phyloP scores from a whole-genome alignment of 1,284 basidiomycete species.

The Hypsizygus ulmarius region DNA sequence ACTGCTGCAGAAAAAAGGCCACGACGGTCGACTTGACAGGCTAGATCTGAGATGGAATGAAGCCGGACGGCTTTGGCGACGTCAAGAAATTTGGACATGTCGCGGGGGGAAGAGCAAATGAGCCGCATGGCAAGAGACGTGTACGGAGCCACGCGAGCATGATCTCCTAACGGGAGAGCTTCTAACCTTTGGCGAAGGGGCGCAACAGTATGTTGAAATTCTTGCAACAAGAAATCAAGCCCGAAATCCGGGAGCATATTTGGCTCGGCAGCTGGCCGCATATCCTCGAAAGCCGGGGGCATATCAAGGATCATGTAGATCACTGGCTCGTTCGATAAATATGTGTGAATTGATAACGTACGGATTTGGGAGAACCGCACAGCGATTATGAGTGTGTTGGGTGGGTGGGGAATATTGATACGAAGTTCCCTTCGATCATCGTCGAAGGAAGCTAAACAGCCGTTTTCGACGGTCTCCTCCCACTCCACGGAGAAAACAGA shows the following conservation, averaged over 20 bases:
- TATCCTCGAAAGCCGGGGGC: conserved; percentile 49
- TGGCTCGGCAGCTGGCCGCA: too few relatives aligned
- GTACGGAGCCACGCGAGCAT: conserved; percentile 43
- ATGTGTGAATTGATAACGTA: conserved; percentile 34
- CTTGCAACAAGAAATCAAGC: too few relatives aligned
- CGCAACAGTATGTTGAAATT: conserved; percentile 16
- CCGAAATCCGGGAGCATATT: conserved; percentile 47
- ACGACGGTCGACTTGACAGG: conserved; percentile 39
- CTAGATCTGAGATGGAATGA: conserved; percentile 30
- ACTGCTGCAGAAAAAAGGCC: conserved; percentile 40
- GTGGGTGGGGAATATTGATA: conserved; percentile 28
- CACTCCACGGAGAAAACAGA: conserved; percentile 55
- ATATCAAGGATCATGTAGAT: conserved; percentile 42
- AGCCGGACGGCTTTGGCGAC: conserved; percentile 39
- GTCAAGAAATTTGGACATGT: conserved; percentile 37
- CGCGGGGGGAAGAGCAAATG: conserved; percentile 34
- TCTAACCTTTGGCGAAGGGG: conserved; percentile 28
- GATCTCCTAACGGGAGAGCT: conserved; percentile 31
- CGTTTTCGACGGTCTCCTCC: conserved; percentile 33
- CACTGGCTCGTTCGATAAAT: conserved; percentile 29
- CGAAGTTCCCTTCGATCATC: conserved; percentile 47
- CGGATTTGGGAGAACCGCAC: conserved; percentile 46
- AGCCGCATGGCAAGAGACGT: conserved; percentile 49
- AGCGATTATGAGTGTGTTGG: conserved; percentile 34
- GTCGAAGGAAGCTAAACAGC: conserved; percentile 36